Evolutionary conservation across 441 rosid genomes (phyloP), one percentile per base, ranked within the genome.

Genomic region (California macrophylla): DNA sequence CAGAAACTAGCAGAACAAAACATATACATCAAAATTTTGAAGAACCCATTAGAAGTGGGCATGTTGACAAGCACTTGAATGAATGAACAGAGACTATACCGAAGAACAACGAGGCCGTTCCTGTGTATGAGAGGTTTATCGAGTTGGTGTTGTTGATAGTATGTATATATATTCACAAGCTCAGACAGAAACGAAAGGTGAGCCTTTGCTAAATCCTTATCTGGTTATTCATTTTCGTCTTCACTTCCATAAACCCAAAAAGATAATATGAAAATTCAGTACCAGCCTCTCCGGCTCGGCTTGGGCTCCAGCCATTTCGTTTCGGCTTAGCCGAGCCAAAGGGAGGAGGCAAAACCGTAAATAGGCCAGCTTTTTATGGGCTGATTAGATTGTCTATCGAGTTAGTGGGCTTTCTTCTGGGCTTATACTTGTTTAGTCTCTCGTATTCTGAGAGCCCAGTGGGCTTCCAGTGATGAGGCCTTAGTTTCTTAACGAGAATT

Each of bases 131-230:
- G 20, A 47, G 56, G 56, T 4, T 21, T 47, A 47, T 47, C 18
- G 21, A 16, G 54, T 45, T 10, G 4, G 63, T 28, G 52, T 15
- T 50, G 56, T 25, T 15, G 64, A 40, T 3, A 28, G 45, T 52
- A 52, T 18, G 12, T 24, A 54, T 52, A 52, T 18, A n/a, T 24
- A 61, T 28, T 67, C 68, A 66, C 13, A 23, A 8, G 38, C 74
- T 16, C 56, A 58, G 77, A 74, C 72, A 69, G 76, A 73, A 83
- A 83, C 66, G 85, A 79, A 82, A 74, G 84, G 85, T 66, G 75
- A 71, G 85, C 72, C 82, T 71, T 79, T 15, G 18, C 20, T n/a
- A 68, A 72, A 75, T 74, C 77, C 87, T 84, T 84, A 82, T 82
- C 88, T 72, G 34, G 56, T 70, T 74, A 64, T 29, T 40, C 34